Conservation (phyloP, 495 filamentous ascomycete species). For the Annulohypoxylon nitens region DNA sequence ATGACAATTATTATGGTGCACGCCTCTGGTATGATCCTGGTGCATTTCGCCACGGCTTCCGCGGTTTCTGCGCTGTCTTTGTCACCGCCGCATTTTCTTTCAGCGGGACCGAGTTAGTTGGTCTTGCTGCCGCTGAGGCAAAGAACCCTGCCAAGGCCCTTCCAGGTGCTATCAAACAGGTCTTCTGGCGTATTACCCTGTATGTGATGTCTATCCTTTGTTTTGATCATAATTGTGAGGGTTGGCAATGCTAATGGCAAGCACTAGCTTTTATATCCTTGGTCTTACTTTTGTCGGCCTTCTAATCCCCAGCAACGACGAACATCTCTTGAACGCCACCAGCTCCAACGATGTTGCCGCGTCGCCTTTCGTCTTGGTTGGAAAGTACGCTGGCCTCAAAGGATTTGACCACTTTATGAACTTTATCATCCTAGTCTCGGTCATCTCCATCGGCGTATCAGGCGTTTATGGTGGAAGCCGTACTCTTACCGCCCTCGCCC, state of each 20-base stretch:
- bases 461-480: slow-evolving; percentile 76
- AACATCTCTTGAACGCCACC: slow-evolving; percentile 64
- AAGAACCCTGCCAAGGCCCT: slow-evolving; percentile 73
- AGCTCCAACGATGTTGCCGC: slow-evolving; percentile 67
- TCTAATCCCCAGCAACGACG: slow-evolving; percentile 71
- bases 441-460: slow-evolving; percentile 76
- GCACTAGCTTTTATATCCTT: slow-evolving; percentile 77
- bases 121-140: slow-evolving; percentile 79
- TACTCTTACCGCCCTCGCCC: slow-evolving; percentile 74
- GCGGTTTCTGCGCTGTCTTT: slow-evolving; percentile 79
- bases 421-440: slow-evolving; percentile 77
- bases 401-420: slow-evolving; percentile 81
- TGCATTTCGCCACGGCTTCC: slow-evolving; percentile 77
- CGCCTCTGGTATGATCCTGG: slow-evolving; percentile 76
- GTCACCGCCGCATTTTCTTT: slow-evolving; percentile 82
- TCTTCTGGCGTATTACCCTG: slow-evolving; percentile 78
- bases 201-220: slow-evolving; percentile 11
- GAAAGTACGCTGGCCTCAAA: slow-evolving; percentile 72
- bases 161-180: slow-evolving; percentile 77
- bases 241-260: slow-evolving; percentile 31
- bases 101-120: slow-evolving; percentile 78
- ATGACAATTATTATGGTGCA: slow-evolving; percentile 70
- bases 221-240: neutral
- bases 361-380: slow-evolving; percentile 82
- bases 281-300: slow-evolving; percentile 80